Percentiles rank a stretch among this genome's conserved stretches.
These are phyloP conservation scores for Histomonas meleagridis DNA, from an alignment of 208 protist species.

Conservation along the genomic window DNA sequence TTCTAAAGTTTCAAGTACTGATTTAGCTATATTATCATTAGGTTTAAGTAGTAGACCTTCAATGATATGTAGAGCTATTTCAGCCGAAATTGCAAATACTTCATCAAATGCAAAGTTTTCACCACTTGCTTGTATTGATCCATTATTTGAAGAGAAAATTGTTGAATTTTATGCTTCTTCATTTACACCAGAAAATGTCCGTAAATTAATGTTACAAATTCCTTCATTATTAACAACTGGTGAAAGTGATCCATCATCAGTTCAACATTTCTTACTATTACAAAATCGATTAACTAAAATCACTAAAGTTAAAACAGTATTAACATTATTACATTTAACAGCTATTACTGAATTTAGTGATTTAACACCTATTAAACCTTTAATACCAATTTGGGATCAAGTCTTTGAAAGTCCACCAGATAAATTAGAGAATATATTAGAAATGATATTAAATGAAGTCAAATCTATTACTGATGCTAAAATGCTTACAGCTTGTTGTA, in stretches of 20 bases:
- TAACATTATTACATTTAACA: not conserved
- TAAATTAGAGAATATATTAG: not conserved
- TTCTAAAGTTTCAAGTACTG: not conserved
- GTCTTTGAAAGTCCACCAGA: not conserved
- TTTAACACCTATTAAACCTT: constrained; percentile 22
- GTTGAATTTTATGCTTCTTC: not conserved
- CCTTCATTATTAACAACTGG: not conserved
- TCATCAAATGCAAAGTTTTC: not conserved
- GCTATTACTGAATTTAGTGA: not conserved
- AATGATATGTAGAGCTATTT: not conserved
- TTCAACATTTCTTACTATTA: not conserved
- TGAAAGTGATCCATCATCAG: not conserved
- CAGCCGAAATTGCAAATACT: not conserved
- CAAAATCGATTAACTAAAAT: not conserved
- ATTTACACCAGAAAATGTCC: not conserved
- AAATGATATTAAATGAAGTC: not conserved
- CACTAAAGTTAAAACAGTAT: not conserved
- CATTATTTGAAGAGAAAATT: not conserved
- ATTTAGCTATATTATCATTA: not conserved
- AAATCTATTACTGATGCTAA: not conserved
- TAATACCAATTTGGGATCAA: not conserved
- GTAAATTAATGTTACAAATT: not conserved
- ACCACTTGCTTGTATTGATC: not conserved
- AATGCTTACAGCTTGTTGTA: not conserved
- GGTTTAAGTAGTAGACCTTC: not conserved